Percentiles rank a stretch among this genome's conserved stretches.
These are phyloP conservation scores for Scopulariopsis brevicaulis DNA, from an alignment of 2,329 filamentous ascomycete species.

Conservation along the genomic window DNA sequence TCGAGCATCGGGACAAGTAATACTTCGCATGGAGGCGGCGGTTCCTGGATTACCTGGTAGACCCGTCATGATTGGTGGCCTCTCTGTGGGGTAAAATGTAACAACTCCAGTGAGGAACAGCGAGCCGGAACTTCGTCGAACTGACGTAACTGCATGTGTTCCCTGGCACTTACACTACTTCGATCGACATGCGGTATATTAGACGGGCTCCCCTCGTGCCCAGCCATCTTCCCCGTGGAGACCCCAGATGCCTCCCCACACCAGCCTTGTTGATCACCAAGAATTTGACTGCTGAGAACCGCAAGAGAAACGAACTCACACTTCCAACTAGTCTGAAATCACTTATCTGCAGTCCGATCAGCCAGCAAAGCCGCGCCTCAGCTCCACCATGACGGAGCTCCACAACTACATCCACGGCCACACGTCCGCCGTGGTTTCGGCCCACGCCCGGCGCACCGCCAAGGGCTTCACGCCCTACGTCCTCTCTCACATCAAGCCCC, in stretches of 20 bases:
- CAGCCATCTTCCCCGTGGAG: background rate
- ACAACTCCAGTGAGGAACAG: background rate
- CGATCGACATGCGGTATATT: too few relatives aligned
- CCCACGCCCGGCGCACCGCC: conserved; percentile 27
- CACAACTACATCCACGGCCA: conserved; percentile 24
- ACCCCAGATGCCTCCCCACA: too few relatives aligned
- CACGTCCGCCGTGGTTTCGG: conserved; percentile 22
- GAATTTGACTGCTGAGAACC: too few relatives aligned
- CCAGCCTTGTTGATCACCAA: too few relatives aligned
- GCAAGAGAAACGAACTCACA: too few relatives aligned
- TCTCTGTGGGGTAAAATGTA: background rate
- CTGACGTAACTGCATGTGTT: background rate
- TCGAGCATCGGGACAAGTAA: too few relatives aligned
- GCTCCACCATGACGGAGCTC: background rate
- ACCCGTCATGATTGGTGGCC: too few relatives aligned
- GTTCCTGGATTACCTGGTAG: too few relatives aligned
- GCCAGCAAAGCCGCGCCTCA: background rate
- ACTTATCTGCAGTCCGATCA: background rate
- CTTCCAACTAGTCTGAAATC: too few relatives aligned
- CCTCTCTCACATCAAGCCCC: conserved; percentile 24
- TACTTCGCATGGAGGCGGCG: too few relatives aligned
- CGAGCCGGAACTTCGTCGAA: background rate
- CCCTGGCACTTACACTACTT: background rate
- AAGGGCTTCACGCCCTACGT: conserved; percentile 30
- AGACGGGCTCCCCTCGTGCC: background rate